These are phyloP conservation scores for Gossypium trilobum DNA, from an alignment of 441 rosid species.

Conservation along the genomic window DNA sequence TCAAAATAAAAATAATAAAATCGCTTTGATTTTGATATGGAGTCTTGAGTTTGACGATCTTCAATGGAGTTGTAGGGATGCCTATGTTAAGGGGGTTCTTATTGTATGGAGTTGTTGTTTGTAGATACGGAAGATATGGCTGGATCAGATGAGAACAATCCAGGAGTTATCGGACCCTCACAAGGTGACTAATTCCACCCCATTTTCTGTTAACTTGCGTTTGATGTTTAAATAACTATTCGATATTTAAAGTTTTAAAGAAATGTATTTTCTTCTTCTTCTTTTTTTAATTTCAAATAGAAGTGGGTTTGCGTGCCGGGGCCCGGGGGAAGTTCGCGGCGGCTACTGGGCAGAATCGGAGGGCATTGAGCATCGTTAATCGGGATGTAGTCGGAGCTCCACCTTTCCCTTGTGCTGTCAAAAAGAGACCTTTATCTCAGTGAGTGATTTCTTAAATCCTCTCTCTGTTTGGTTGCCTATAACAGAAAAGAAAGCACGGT, in stretches of 20 bases:
- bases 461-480: not conserved
- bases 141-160: conserved; percentile 66
- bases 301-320: conserved; percentile 41
- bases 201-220: not conserved
- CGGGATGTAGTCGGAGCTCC: conserved; percentile 49
- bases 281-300: not conserved
- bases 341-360: conserved; percentile 40
- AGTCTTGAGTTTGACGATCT: conserved; percentile 6
- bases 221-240: not conserved
- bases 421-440: conserved; percentile 61
- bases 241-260: not conserved
- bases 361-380: conserved; percentile 61
- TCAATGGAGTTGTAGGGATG: not conserved
- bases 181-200: conserved; percentile 31
- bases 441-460: conserved; percentile 44
- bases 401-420: conserved; percentile 51
- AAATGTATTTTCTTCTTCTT: not conserved
- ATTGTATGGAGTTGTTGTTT: conserved; percentile 14
- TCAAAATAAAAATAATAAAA: not conserved
- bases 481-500: not conserved
- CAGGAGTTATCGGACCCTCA: conserved; percentile 43
- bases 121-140: conserved; percentile 36
- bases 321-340: conserved; percentile 48
- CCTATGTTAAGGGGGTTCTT: conserved; percentile 9
- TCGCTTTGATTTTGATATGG: conserved; percentile 10